Base-by-base conservation (phyloP, 1,284 basidiomycete species). In the Heterobasidion occidentale region DNA sequence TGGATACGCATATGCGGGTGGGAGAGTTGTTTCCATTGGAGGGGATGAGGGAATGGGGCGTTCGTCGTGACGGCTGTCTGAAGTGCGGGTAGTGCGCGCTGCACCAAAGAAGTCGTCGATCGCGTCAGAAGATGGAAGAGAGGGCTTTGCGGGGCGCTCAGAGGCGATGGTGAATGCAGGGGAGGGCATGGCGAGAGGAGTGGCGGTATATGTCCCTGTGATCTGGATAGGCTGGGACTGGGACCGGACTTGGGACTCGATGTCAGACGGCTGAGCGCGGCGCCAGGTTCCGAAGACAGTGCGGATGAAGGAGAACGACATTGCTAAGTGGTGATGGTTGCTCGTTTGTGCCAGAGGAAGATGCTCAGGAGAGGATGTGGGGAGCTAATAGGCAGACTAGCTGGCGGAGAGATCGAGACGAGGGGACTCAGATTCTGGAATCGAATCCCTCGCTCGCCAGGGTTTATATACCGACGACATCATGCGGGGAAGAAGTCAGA, bases 51-150 rank as follows among this genome's bases (percentile, higher is more conserved):
- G 53, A n/a, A 44, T 34, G 7, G 62, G 36, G 12, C 36, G 51
- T 19, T 36, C 59, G 58, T 69, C 65, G 58, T 67, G 66, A 2
- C 67, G 65, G 59, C 66, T 67, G 59, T 67, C 66, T 17, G 57
- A 65, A 1, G 64, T 68, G 50, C 66, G 64, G 7, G 54, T 45
- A 19, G 58, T 47, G 45, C 46, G 42, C 1, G 45, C n/a, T n/a
- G 12, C 63, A 17, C 68, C 67, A 52, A 69, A 68, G 62, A 69
- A 69, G 54, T 65, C 66, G 58, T 68, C 65, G 60, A 68, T 47
- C 9, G 65, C 55, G 58, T 68, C 60, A 12, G 62, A 60, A 9
- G 36, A 17, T n/a, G 19, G 51, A 38, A 20, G 38, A 17, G 9
- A 7, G n/a, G 51, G 51, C 44, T 17, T 35, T 27, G 17, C 36